Percentiles rank a stretch among this genome's conserved stretches.
Evolutionary conservation across 371 early-diverging fungal genomes (phyloP).

Genomic region (Syncephalastrum sp.): DNA sequence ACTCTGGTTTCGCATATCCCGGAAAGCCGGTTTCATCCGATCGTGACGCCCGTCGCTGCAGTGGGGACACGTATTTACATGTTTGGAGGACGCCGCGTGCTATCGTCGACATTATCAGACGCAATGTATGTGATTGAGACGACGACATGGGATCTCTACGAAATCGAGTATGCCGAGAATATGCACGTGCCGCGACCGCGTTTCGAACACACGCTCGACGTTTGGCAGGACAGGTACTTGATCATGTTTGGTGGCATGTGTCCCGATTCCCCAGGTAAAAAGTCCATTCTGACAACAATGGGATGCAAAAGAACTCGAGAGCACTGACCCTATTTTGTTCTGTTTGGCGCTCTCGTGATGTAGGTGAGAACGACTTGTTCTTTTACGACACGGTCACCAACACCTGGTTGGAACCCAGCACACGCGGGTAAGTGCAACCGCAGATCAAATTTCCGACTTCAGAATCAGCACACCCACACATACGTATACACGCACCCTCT

Average conservation of each 20-base stretch:
- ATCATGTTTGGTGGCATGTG: slow-evolving; percentile 27
- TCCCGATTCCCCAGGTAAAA: slow-evolving; percentile 17
- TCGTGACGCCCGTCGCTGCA: slow-evolving; percentile 20
- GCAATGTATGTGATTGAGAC: slow-evolving; percentile 16
- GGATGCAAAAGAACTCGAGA: neutral
- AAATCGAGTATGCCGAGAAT: slow-evolving; percentile 7
- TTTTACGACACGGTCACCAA: slow-evolving; percentile 19
- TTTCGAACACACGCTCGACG: slow-evolving; percentile 24
- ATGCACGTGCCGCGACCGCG: slow-evolving; percentile 17
- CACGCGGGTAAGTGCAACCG: slow-evolving; percentile 16
- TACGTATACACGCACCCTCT: neutral
- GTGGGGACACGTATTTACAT: slow-evolving; percentile 16
- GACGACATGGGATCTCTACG: slow-evolving; percentile 10
- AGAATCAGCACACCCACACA: neutral
- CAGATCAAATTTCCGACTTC: neutral
- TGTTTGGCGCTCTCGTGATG: neutral
- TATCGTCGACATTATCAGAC: slow-evolving; percentile 15
- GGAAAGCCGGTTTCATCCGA: slow-evolving; percentile 8
- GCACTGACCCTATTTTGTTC: neutral
- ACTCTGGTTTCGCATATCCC: slow-evolving; percentile 1
- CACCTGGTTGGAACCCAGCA: slow-evolving; percentile 22
- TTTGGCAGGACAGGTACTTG: slow-evolving; percentile 16
- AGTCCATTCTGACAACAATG: neutral
- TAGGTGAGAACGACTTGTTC: slow-evolving; percentile 29
- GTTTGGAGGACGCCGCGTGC: slow-evolving; percentile 25